Evolutionary conservation across 768 basidiomycete species (phyloP).

Genomic region (Tylopilus sp.): DNA sequence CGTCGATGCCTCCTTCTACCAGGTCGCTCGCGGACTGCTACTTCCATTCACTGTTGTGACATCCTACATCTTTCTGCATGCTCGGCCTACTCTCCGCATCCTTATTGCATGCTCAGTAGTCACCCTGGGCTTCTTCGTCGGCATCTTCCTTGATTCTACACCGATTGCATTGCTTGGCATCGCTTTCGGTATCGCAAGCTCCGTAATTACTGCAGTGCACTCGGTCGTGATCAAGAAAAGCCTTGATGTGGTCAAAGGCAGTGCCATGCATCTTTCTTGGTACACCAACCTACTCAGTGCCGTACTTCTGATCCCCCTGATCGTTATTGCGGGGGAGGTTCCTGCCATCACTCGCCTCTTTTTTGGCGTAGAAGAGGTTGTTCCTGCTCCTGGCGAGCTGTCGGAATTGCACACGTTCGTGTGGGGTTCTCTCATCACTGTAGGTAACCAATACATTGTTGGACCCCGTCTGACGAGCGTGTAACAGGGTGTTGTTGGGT

Average conservation of each 20-base stretch:
- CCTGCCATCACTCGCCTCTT: conserved; percentile 61
- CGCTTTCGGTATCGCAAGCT: conserved; percentile 78
- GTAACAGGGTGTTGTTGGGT: conserved; percentile 75
- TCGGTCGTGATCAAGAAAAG: conserved; percentile 93
- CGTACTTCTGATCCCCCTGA: conserved; percentile 64
- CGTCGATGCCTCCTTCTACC: conserved; percentile 93
- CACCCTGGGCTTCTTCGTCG: conserved; percentile 89
- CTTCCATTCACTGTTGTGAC: conserved; percentile 90
- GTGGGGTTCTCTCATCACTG: conserved; percentile 77
- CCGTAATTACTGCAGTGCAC: conserved; percentile 84
- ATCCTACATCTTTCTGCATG: conserved; percentile 73
- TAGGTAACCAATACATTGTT: conserved; percentile 31
- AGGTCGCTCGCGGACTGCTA: conserved; percentile 91
- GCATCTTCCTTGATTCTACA: conserved; percentile 76
- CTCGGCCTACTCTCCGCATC: conserved; percentile 74
- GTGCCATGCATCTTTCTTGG: conserved; percentile 84
- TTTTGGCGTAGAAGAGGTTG: conserved; percentile 40
- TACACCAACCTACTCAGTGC: conserved; percentile 87
- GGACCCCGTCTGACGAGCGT: neutral
- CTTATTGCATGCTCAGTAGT: conserved; percentile 76
- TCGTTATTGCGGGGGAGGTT: conserved; percentile 74
- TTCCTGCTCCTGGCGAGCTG: conserved; percentile 38
- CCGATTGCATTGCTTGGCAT: conserved; percentile 61
- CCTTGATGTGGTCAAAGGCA: conserved; percentile 74
- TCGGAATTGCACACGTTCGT: conserved; percentile 62